phyloP scores from a whole-genome alignment of 1,139 yeast genomes.

The Protomyces lactucae-debilis region DNA sequence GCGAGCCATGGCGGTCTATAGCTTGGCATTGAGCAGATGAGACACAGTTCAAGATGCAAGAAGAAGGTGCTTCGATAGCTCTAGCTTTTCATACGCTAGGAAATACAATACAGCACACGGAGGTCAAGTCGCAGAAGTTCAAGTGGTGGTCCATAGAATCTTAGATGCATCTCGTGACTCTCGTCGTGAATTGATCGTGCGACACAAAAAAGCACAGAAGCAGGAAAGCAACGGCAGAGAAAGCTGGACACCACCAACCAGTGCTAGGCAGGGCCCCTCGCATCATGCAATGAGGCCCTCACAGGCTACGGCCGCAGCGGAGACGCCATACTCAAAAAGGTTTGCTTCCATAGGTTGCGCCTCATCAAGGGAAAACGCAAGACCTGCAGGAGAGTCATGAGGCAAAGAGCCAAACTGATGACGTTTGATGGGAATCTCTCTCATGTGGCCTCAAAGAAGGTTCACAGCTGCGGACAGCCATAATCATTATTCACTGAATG shows the following conservation, averaged over 20 bases:
- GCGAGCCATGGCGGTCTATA: constrained; percentile 84
- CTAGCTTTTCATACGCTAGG: too few relatives aligned
- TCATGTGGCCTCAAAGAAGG: constrained; percentile 28
- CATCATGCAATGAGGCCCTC: neutral
- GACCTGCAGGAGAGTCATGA: neutral
- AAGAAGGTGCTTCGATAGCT: too few relatives aligned
- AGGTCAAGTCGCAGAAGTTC: too few relatives aligned
- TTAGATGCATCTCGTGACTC: too few relatives aligned
- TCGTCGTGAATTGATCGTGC: neutral
- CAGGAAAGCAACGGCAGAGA: neutral
- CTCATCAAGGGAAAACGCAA: neutral
- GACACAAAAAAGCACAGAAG: neutral
- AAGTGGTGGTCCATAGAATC: too few relatives aligned
- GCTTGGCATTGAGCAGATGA: neutral
- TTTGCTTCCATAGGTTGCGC: neutral
- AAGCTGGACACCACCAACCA: neutral
- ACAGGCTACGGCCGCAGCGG: neutral
- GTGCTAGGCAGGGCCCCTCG: neutral
- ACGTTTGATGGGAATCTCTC: constrained; percentile 35
- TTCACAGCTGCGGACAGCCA: constrained; percentile 15
- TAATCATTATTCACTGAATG: constrained; percentile 25
- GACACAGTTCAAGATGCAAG: too few relatives aligned
- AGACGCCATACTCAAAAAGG: constrained; percentile 6
- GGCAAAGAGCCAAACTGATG: constrained; percentile 25
- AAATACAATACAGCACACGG: too few relatives aligned